These are phyloP conservation scores for Penicillium maclennaniae DNA, from an alignment of 495 filamentous ascomycete species.

Conservation along the genomic window DNA sequence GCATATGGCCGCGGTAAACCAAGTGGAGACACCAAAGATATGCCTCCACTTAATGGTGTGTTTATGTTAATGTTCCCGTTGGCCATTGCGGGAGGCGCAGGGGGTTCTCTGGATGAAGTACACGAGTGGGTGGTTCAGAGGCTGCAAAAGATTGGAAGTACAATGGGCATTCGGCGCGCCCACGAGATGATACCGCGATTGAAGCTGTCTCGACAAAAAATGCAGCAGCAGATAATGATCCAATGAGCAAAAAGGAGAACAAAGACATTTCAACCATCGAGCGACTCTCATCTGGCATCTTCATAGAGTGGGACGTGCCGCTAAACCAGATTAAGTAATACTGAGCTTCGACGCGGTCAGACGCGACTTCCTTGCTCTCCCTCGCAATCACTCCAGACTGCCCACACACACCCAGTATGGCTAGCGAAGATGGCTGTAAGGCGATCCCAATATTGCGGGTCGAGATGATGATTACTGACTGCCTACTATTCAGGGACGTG, in stretches of 20 bases:
- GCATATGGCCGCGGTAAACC: background rate
- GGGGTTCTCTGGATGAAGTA: conserved; percentile 24
- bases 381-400: background rate
- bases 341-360: conserved; percentile 19
- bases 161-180: conserved; percentile 27
- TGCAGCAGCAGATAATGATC: background rate
- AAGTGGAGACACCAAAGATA: background rate
- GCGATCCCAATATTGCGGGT: background rate
- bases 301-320: background rate
- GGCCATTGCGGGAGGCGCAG: conserved; percentile 25
- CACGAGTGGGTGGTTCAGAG: conserved; percentile 27
- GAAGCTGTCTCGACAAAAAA: conserved; percentile 3
- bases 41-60: conserved; percentile 24
- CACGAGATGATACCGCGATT: conserved; percentile 18
- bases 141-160: conserved; percentile 27
- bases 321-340: conserved; percentile 28
- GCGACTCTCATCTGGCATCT: background rate
- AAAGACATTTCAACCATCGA: background rate
- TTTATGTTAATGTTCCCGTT: conserved; percentile 33
- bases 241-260: background rate
- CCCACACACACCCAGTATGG: conserved; percentile 31
- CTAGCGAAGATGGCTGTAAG: conserved; percentile 51
- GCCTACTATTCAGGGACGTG: conserved; percentile 56
- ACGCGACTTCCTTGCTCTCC: conserved; percentile 11
- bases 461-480: conserved; percentile 7